Evolutionary conservation across 2,329 filamentous ascomycete species (phyloP), one percentile per base, ranked within the genome.

Genomic region (Juglanconis oblonga): DNA sequence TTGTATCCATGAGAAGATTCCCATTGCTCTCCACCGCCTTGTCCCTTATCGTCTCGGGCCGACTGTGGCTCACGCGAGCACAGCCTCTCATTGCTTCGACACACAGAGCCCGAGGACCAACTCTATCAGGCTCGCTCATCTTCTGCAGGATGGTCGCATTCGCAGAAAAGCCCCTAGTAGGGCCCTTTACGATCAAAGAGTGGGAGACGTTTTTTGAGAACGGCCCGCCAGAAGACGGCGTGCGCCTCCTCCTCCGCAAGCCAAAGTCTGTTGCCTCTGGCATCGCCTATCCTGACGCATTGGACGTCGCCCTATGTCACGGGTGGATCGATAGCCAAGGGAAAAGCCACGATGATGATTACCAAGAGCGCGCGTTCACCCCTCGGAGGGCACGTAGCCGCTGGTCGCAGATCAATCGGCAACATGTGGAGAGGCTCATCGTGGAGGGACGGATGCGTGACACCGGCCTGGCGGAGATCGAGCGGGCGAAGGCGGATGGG

Each of bases 241-340:
- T 57, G 4, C 54, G 54, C 35, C 54, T 57, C 5, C 54, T 57
- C 35, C n/a, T 57, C 13, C 45, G 54, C 45, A 57, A 42, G 29
- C 40, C 54, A 13, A 50, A 40, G 17, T 50, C 54, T 29, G 40
- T 45, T 10, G 54, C 54, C 9, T 35, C 54, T 1, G 54, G 54
- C 9, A 51, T 57, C 45, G 45, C 48, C 1, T 57, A 57, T n/a
- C 32, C 35, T n/a, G 55, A 42, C 3, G 55, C 55, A 4, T 35
- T 45, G 4, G 55, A 57, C n/a, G 13, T 36, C 10, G 55, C 55
- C 11, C 55, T 57, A 6, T 57, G 45, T 32, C 49, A 50, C 33
- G 55, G 55, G 33, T 57, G 55, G 55, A 47, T 50, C 11, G 55
- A 57, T 17, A 50, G 55, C 36, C 48, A 44, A 13, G 55, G 45